These are phyloP conservation scores for Kuraishia floccosa DNA, from an alignment of 805 yeast species.

Conservation along the genomic window DNA sequence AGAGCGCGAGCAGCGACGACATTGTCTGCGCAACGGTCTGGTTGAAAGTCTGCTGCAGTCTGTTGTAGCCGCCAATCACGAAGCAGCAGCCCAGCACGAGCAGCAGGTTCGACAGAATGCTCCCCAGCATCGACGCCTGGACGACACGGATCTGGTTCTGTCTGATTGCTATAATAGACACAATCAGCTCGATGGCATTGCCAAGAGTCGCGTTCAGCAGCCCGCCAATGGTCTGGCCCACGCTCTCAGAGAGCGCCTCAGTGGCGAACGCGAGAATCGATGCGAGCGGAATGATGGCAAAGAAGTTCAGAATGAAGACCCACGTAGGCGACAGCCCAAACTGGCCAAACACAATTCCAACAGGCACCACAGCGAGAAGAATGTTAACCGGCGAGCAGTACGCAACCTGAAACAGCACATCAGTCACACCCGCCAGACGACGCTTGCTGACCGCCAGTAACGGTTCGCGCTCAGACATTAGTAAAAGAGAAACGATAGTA, in stretches of 20 bases:
- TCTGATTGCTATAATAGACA: constrained; percentile 77
- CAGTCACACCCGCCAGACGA: too few relatives aligned
- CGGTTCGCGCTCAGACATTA: too few relatives aligned
- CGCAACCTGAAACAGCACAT: too few relatives aligned
- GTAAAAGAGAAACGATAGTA: too few relatives aligned
- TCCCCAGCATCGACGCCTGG: constrained; percentile 95
- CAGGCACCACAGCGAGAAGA: constrained; percentile 74
- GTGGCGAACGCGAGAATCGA: constrained; percentile 86
- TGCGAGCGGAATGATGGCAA: constrained; percentile 89
- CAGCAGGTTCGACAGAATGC: constrained; percentile 78
- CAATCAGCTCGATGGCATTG: constrained; percentile 94
- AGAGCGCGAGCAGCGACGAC: constrained; percentile 87
- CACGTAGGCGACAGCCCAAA: constrained; percentile 39
- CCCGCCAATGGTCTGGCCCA: constrained; percentile 91
- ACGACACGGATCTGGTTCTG: constrained; percentile 88
- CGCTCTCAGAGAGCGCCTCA: constrained; percentile 78
- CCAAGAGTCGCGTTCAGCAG: constrained; percentile 94
- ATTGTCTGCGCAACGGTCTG: constrained; percentile 97
- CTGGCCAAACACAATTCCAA: constrained; percentile 70
- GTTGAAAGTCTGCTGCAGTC: constrained; percentile 80
- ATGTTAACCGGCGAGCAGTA: constrained; percentile 47
- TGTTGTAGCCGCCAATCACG: constrained; percentile 81
- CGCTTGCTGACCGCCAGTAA: too few relatives aligned
- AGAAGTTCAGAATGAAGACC: constrained; percentile 66
- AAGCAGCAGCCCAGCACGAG: constrained; percentile 95